Conservation (phyloP, 441 rosid genomes). For the Brassica hybrid region DNA sequence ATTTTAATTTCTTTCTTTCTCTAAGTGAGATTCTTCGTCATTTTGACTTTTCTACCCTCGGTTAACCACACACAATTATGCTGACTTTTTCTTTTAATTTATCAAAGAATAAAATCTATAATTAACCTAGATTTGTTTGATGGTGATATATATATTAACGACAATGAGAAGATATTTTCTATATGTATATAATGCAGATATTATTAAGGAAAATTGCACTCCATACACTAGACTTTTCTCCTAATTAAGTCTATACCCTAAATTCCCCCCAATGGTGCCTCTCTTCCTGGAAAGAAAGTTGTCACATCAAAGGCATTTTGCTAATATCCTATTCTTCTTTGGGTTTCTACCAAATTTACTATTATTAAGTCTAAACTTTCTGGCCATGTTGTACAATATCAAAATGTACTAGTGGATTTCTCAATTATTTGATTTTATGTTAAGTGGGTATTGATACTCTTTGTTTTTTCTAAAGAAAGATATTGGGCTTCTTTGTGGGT, state of each 20-base stretch:
- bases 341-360: too few species aligned
- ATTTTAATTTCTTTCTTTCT: slow-evolving; percentile 16
- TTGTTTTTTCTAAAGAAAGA: not conserved
- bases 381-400: slow-evolving; percentile 40
- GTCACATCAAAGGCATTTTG: too few species aligned
- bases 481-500: slow-evolving; percentile 7
- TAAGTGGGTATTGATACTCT: slow-evolving; percentile 42
- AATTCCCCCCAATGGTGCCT: too few species aligned
- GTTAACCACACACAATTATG: slow-evolving; percentile 13
- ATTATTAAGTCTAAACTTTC: slow-evolving; percentile 9
- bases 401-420: slow-evolving; percentile 33
- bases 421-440: slow-evolving; percentile 32
- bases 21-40: slow-evolving; percentile 11
- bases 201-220: too few species aligned
- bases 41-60: slow-evolving; percentile 41
- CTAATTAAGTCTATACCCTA: too few species aligned
- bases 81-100: slow-evolving; percentile 14
- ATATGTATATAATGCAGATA: slow-evolving; percentile 3
- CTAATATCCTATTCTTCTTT: too few species aligned
- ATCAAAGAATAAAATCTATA: not conserved
- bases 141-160: slow-evolving; percentile 6
- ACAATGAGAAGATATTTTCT: not conserved
- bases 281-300: too few species aligned
- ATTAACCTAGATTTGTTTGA: slow-evolving; percentile 4
- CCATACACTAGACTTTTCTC: too few species aligned